Conservation (phyloP, 768 basidiomycete genomes). For the Holtermanniella nyarrowii region DNA sequence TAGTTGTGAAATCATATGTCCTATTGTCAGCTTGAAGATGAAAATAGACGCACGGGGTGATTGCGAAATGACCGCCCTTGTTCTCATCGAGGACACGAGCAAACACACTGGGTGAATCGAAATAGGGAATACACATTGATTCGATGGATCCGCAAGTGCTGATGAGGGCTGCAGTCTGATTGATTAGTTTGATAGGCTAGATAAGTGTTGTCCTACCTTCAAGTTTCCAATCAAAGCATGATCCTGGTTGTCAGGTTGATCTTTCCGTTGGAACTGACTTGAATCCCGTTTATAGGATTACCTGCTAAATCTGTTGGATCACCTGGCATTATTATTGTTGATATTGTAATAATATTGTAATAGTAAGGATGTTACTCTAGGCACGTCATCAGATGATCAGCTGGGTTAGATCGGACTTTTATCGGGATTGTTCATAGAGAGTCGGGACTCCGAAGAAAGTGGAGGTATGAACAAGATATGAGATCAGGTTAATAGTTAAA, state of each 20-base stretch:
- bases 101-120: conserved; percentile 78
- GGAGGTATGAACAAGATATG: too few species aligned
- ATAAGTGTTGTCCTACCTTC: conserved; percentile 6
- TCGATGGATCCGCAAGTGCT: conserved; percentile 50
- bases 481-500: too few species aligned
- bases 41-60: conserved; percentile 45
- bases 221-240: conserved; percentile 42
- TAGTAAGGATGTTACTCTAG: too few species aligned
- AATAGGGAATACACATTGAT: conserved; percentile 83
- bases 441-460: too few species aligned
- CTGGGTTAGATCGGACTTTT: too few species aligned
- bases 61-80: conserved; percentile 82
- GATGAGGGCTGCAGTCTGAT: conserved; percentile 37
- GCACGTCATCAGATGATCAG: too few species aligned
- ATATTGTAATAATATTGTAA: too few species aligned
- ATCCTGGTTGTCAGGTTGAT: conserved; percentile 12
- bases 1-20: conserved; percentile 29
- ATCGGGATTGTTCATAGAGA: too few species aligned
- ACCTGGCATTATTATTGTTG: conserved; percentile 1
- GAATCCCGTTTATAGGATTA: conserved; percentile 28
- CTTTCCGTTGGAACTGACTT: conserved; percentile 8
- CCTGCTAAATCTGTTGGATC: conserved; percentile 13
- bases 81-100: conserved; percentile 49
- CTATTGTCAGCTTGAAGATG: conserved; percentile 40
- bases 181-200: not conserved